A percentile compares a stretch with the other conserved stretches of the same genome.
Evolutionary conservation across 495 filamentous ascomycete genomes (phyloP).

Genomic region (Aspergillus affinis): DNA sequence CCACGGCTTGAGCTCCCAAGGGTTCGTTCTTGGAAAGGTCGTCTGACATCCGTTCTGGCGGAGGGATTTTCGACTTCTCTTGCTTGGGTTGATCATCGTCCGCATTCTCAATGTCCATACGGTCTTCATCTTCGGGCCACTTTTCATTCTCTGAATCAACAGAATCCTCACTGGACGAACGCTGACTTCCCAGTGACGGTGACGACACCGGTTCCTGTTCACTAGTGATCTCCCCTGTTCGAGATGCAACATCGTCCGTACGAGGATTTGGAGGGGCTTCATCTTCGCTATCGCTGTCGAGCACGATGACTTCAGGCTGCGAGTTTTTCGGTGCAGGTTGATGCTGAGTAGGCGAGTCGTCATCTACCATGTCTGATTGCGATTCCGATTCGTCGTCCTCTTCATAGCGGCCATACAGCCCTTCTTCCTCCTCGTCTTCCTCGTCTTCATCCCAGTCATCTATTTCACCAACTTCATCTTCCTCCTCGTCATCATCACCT

Average conservation of each 20-base stretch:
- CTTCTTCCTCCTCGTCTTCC: constrained; percentile 10
- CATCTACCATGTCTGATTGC: constrained; percentile 12
- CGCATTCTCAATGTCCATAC: not conserved
- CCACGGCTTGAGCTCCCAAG: not conserved
- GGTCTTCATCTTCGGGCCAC: constrained; percentile 5
- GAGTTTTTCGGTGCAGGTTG: constrained; percentile 13
- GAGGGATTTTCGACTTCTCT: not conserved
- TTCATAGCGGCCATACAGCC: constrained; percentile 13
- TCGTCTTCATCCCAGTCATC: constrained; percentile 6
- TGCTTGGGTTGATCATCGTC: not conserved
- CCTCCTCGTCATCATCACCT: constrained; percentile 3
- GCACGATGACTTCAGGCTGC: constrained; percentile 38
- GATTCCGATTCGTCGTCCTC: constrained; percentile 10
- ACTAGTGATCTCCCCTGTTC: not conserved
- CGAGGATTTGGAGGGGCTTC: constrained; percentile 25
- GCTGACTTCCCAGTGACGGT: not conserved
- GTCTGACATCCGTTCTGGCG: not conserved
- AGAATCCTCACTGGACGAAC: constrained; percentile 4
- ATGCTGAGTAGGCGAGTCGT: not conserved
- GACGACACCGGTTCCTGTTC: not conserved
- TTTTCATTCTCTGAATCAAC: constrained; percentile 4
- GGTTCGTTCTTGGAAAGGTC: constrained; percentile 8
- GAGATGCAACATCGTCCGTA: not conserved
- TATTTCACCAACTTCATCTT: constrained; percentile 2
- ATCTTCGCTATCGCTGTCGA: constrained; percentile 47